Base-by-base conservation (phyloP, 352 stramenopile genomes). In the Phytopythium mirpurense region DNA sequence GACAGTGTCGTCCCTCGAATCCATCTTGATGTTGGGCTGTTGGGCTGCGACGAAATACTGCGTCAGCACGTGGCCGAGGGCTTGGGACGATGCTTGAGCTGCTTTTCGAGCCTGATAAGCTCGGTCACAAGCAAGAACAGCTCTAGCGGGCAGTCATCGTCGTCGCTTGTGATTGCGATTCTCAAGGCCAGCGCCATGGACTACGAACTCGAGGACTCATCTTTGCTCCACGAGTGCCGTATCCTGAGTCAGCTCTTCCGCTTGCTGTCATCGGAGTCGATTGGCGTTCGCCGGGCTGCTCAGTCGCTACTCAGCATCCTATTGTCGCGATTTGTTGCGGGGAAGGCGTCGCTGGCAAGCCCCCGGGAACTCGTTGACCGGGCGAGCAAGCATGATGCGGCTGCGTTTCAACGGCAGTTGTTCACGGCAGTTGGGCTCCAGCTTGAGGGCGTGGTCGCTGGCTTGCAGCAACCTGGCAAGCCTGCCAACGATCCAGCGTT, bases 171-270 rank as follows among this genome's bases (percentile, higher is more conserved):
- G 19, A 65, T 80, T 42, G 60, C 60, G 10, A 53, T 86, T 9
- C 62, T 90, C 16, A 85, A 83, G 45, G 59, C 67, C 0, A 78
- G 78, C 15, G 74, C 67, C 23, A 68, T 91, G 16, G 83, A 93
- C 42, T 93, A 87, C 41, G 68, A 91, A n/a, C 51, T 84, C 9
- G 79, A 91, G 32, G 83, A 93, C 41, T 72, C 74, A 9, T 85
- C 86, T 46, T 63, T 93, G 10, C 59, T 93, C 1, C 65, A 86
- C 15, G 76, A 88, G 23, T 89, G 79, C 54, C 70, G 63, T 10
- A 54, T 91, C 12, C 57, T 91, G 19, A 55, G 63, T 0, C 68
- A 78, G 19, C 67, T 91, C 24, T 55, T 93, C 9, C 64, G 61
- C 9, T 55, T 88, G n/a, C 54, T 90, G 9, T 76, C 66, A 24